phyloP scores from a whole-genome alignment of 306 rosid species.

The Prunus campanulata region DNA sequence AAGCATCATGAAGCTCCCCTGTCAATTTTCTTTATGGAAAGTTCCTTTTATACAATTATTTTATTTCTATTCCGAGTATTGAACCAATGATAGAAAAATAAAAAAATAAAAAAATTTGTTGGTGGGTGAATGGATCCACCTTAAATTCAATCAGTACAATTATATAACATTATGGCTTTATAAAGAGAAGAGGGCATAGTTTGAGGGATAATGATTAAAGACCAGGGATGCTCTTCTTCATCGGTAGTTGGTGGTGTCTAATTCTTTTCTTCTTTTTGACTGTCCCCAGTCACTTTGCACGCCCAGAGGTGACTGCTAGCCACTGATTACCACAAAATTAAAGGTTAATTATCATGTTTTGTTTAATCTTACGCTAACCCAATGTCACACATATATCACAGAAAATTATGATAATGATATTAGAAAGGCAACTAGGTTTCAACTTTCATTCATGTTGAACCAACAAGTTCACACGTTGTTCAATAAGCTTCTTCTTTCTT shows the following conservation, averaged over 20 bases:
- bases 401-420: background rate
- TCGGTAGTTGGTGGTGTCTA: conserved; percentile 33
- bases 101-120: background rate
- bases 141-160: conserved; percentile 26
- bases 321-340: conserved; percentile 10
- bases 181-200: conserved; percentile 23
- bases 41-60: background rate
- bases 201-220: conserved; percentile 45
- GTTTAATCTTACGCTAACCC: background rate
- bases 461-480: too few species aligned
- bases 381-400: conserved; percentile 4
- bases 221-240: conserved; percentile 10
- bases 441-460: background rate
- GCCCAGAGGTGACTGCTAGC: conserved; percentile 9
- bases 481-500: too few species aligned
- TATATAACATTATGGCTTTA: conserved; percentile 20
- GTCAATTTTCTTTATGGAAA: background rate
- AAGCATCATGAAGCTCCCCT: background rate
- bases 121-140: conserved; percentile 29
- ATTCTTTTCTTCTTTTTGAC: conserved; percentile 6
- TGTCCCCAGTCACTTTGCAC: conserved; percentile 14
- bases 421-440: background rate
- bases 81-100: conserved; percentile 25
- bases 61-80: background rate
- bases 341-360: background rate